These are phyloP conservation scores for Penicillium macrosclerotiorum DNA, from an alignment of 495 filamentous ascomycete species.

Conservation along the genomic window DNA sequence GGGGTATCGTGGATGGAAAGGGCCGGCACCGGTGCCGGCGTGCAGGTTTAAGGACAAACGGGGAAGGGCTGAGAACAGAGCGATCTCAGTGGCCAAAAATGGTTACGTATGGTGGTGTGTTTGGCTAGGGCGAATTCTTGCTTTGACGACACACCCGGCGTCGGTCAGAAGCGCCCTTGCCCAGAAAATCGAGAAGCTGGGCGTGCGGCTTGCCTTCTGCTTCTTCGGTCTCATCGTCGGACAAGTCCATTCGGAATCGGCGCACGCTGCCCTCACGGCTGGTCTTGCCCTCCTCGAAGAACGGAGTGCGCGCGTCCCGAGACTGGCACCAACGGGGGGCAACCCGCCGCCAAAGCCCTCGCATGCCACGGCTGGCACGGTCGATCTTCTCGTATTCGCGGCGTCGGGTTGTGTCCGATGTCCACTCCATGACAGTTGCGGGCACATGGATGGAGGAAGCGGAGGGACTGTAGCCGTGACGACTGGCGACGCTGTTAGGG, in stretches of 20 bases:
- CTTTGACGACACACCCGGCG: constrained; percentile 21
- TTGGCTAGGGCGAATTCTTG: constrained; percentile 8
- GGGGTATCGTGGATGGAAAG: not conserved
- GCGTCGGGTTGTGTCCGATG: constrained; percentile 43
- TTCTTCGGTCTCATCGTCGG: constrained; percentile 27
- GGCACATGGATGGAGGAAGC: constrained; percentile 32
- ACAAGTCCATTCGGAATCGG: constrained; percentile 49
- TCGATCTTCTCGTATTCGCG: constrained; percentile 51
- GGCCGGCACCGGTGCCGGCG: constrained; percentile 4
- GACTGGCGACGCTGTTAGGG: not conserved
- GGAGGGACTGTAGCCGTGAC: constrained; percentile 15
- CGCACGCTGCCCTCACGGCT: constrained; percentile 48
- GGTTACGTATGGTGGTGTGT: too few species aligned
- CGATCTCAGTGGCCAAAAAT: too few species aligned
- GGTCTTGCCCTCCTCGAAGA: constrained; percentile 42
- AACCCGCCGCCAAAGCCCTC: constrained; percentile 44
- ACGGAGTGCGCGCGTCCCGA: constrained; percentile 29
- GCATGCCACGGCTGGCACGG: constrained; percentile 43
- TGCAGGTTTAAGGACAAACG: not conserved
- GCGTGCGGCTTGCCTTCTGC: constrained; percentile 2
- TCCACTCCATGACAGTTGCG: constrained; percentile 51
- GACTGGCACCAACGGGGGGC: constrained; percentile 43
- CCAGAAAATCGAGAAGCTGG: constrained; percentile 7
- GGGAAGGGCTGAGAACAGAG: too few species aligned
- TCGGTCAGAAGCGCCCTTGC: constrained; percentile 1